Base-by-base conservation (phyloP, 2,329 filamentous ascomycete genomes). In the Colletotrichum eremochloae region DNA sequence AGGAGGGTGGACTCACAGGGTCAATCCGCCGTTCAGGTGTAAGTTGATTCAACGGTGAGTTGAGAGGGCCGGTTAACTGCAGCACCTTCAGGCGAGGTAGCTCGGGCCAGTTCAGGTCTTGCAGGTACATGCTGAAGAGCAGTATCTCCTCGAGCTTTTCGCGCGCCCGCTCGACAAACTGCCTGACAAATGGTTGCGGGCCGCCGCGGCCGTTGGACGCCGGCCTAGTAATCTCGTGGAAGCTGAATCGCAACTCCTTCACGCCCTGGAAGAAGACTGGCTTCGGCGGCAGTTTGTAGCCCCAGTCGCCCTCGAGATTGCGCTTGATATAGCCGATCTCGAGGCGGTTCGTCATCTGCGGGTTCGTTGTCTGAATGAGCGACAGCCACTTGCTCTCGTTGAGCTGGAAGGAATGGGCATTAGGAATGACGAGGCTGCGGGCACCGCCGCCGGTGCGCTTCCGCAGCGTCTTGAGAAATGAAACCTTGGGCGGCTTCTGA, bases 361-460 rank as follows among this genome's bases (percentile, higher is more conserved):
- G 66, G 46, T 73, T 68, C 11, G 71, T 68, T 9, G 72, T 69
- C 53, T 74, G 70, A n/a, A 71, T 72, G 55, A 72, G 58, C 42
- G 66, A 57, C 12, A 68, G 69, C 72, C 72, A 74, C 33, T 66
- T 66, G 24, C 57, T 56, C 62, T 73, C 48, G 46, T 62, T 74
- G n/a, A 73, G 62, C 42, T 73, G 66, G 56, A 74, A 73, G 38
- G 65, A 50, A 20, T 65, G 57, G 24, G 66, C 65, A 50, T 69
- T 63, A 33, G 70, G 62, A 20, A 74, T 56, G 52, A 74, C n/a
- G 38, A 74, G 72, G 40, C 55, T 55, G 53, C 66, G 65, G 33
- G 67, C 72, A 15, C 63, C 66, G 31, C 67, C 65, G 66, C 58
- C 70, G 42, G 70, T 67, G 55, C 72, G 65, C 29, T 63, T 69